A percentile compares a stretch with the other conserved stretches of the same genome.
Conservation (phyloP, 2,329 filamentous ascomycete genomes). For the Xylaria digitata region DNA sequence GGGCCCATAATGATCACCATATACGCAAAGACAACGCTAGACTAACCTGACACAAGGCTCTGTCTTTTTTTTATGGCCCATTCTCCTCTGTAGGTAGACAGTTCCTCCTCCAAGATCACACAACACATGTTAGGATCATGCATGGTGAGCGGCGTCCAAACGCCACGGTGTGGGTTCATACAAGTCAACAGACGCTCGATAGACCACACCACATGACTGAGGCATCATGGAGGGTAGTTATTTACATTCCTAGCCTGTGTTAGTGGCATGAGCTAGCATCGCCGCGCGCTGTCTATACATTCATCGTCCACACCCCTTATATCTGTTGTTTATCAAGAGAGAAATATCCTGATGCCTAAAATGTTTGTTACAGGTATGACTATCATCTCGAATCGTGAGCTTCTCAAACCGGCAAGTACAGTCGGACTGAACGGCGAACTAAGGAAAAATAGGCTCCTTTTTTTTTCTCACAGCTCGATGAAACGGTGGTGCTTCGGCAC, state of each 20-base stretch:
- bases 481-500: slow-evolving; percentile 7
- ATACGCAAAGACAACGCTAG: slow-evolving; percentile 3
- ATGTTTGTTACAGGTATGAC: background rate
- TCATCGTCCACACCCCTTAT: background rate
- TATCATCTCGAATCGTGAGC: background rate
- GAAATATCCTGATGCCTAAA: background rate
- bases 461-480: background rate
- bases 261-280: background rate
- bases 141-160: background rate
- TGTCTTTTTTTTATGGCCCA: background rate
- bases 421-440: background rate
- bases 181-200: slow-evolving; percentile 6
- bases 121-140: background rate
- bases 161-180: background rate
- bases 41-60: slow-evolving; percentile 4
- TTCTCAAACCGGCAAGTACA: background rate
- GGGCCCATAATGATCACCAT: slow-evolving; percentile 8
- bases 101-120: background rate
- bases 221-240: background rate
- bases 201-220: slow-evolving; percentile 10
- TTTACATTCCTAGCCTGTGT: slow-evolving; percentile 1
- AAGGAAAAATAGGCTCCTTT: no score
- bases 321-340: slow-evolving; percentile 1
- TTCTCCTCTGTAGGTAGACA: background rate
- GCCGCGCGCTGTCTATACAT: background rate